Percentiles rank a stretch among this genome's conserved stretches.
phyloP scores from a whole-genome alignment of 2,329 filamentous ascomycete species.

The Stachybotrys echinatus region DNA sequence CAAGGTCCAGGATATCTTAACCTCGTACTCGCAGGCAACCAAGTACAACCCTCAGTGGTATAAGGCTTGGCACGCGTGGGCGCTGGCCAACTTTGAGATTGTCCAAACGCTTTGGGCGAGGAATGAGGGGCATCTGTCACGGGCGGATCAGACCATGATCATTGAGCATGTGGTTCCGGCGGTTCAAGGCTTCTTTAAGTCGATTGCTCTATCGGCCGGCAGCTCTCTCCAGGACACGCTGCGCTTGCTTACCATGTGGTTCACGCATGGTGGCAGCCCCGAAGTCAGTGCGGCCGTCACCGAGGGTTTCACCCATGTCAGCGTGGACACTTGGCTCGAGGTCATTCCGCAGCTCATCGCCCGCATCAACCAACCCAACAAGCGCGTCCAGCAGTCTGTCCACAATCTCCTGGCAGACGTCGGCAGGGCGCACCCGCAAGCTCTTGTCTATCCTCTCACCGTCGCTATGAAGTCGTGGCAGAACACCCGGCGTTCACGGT shows the following conservation, averaged over 20 bases:
- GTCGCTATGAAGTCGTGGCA: conserved; percentile 95
- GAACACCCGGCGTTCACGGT: conserved; percentile 75
- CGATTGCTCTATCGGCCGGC: conserved; percentile 83
- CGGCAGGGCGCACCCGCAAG: conserved; percentile 89
- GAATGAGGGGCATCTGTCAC: conserved; percentile 45
- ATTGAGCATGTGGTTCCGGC: conserved; percentile 90
- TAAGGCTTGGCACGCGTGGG: conserved; percentile 99
- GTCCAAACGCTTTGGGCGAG: conserved; percentile 74
- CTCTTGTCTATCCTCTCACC: conserved; percentile 92
- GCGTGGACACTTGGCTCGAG: conserved; percentile 96
- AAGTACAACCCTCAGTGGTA: conserved; percentile 94
- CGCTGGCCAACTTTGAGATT: conserved; percentile 95
- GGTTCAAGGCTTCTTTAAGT: conserved; percentile 94
- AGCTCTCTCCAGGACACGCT: conserved; percentile 96
- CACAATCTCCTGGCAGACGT: conserved; percentile 91
- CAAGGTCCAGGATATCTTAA: conserved; percentile 79
- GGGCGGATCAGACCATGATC: conserved; percentile 59
- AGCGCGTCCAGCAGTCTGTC: conserved; percentile 80
- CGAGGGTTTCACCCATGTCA: conserved; percentile 86
- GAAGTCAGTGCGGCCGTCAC: conserved; percentile 87
- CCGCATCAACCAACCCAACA: conserved; percentile 92
- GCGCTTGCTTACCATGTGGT: conserved; percentile 90
- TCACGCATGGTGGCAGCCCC: conserved; percentile 80
- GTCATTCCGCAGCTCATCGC: conserved; percentile 97
- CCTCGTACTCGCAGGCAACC: conserved; percentile 88